Conservation (phyloP, 768 basidiomycete genomes). For the Tricholoma bakamatsutake region DNA sequence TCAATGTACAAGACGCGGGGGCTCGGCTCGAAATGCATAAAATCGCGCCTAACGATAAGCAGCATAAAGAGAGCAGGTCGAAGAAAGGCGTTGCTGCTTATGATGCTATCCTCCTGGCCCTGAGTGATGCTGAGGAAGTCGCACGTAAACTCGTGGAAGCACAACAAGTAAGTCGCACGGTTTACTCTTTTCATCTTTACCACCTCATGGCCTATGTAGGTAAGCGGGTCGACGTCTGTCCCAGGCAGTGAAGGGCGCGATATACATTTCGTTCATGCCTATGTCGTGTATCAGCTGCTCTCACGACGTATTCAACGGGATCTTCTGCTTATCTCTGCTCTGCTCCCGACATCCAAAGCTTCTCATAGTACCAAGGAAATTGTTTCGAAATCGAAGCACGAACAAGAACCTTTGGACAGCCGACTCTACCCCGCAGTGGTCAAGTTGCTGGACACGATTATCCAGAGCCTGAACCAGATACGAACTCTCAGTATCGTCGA, state of each 20-base stretch:
- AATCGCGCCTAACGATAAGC: constrained; percentile 23
- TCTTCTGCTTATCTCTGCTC: constrained; percentile 66
- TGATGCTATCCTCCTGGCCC: constrained; percentile 74
- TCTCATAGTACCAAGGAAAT: constrained; percentile 8
- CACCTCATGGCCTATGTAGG: constrained; percentile 17
- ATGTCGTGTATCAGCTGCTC: constrained; percentile 82
- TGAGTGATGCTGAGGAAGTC: constrained; percentile 88
- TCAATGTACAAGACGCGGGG: constrained; percentile 79
- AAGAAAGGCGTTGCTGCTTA: constrained; percentile 83
- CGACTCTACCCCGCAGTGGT: constrained; percentile 83
- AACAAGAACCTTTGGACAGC: constrained; percentile 49
- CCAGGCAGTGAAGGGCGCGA: constrained; percentile 45
- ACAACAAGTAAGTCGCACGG: constrained; percentile 55
- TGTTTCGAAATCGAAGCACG: constrained; percentile 24
- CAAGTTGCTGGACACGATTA: constrained; percentile 79
- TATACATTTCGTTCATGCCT: constrained; percentile 81
- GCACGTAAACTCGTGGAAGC: constrained; percentile 74
- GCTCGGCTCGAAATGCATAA: constrained; percentile 40
- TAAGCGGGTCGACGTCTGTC: constrained; percentile 35
- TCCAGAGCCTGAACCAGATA: constrained; percentile 85
- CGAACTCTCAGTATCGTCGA: constrained; percentile 79
- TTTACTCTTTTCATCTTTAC: neutral
- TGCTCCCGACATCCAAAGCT: constrained; percentile 38
- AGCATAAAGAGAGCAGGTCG: constrained; percentile 33
- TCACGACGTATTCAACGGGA: constrained; percentile 87